A percentile compares a stretch with the other conserved stretches of the same genome.
Conservation (phyloP, 805 yeast genomes). For the Sugiyamaella americana region DNA sequence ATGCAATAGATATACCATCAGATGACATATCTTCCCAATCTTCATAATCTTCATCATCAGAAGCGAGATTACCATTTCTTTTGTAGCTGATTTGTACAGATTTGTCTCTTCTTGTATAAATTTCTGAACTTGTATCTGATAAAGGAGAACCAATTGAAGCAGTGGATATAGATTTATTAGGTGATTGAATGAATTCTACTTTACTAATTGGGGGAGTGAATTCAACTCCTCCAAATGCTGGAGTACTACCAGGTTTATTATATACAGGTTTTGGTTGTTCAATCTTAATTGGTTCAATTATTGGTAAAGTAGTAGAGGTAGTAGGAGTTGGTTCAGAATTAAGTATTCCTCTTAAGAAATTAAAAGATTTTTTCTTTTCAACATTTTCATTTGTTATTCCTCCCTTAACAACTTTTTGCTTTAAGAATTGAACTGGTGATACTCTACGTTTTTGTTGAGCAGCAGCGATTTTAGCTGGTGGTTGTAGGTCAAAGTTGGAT, state of each 20-base stretch:
- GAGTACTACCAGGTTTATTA: not conserved
- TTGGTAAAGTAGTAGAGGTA: not conserved
- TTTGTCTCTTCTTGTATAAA: not conserved
- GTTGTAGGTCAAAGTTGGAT: not conserved
- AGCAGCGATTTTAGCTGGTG: slow-evolving; percentile 5
- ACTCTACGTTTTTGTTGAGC: slow-evolving; percentile 5
- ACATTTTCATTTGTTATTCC: slow-evolving; percentile 8
- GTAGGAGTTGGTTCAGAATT: not conserved
- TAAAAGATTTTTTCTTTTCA: slow-evolving; percentile 14
- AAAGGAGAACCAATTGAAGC: not conserved
- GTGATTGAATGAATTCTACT: not conserved
- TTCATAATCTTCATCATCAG: slow-evolving; percentile 14
- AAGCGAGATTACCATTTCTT: slow-evolving; percentile 16
- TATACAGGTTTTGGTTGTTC: not conserved
- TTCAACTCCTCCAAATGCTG: not conserved
- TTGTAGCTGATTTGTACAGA: not conserved
- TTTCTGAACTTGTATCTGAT: not conserved
- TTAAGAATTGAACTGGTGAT: slow-evolving; percentile 12
- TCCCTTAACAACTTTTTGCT: slow-evolving; percentile 7
- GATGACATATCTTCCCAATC: slow-evolving; percentile 15
- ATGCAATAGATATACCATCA: slow-evolving; percentile 9
- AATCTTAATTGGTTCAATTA: not conserved
- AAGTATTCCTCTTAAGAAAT: slow-evolving; percentile 12
- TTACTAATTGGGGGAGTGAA: not conserved
- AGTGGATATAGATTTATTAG: not conserved